Evolutionary conservation across 2,329 filamentous ascomycete species (phyloP).

Genomic region (Cladosporium sp.): DNA sequence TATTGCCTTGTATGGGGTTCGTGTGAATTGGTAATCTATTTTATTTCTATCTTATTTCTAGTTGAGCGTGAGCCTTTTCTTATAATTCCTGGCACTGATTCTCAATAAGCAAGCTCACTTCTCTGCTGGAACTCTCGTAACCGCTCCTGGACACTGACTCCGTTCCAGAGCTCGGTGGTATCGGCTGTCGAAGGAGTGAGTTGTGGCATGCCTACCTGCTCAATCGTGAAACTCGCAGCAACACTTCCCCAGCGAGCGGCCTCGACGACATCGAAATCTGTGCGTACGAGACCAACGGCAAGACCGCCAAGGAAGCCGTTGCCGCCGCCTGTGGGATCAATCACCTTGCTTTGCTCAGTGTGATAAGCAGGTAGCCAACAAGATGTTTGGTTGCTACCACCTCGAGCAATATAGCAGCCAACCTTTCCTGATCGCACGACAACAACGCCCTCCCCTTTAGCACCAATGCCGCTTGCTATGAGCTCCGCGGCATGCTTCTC

Average conservation of each 20-base stretch:
- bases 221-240: conserved; percentile 88
- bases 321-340: conserved; percentile 93
- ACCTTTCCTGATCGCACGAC: conserved; percentile 71
- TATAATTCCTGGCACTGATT: neutral
- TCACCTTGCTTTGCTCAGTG: conserved; percentile 54
- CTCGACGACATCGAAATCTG: conserved; percentile 59
- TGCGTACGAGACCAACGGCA: conserved; percentile 58
- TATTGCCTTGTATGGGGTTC: neutral
- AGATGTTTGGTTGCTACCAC: conserved; percentile 23
- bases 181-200: conserved; percentile 36
- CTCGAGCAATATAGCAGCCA: conserved; percentile 60
- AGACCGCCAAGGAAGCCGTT: conserved; percentile 79
- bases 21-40: neutral
- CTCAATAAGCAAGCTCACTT: conserved; percentile 6
- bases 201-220: conserved; percentile 82
- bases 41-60: neutral
- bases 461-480: conserved; percentile 34
- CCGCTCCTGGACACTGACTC: conserved; percentile 43
- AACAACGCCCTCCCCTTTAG: conserved; percentile 50
- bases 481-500: conserved; percentile 40
- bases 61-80: neutral
- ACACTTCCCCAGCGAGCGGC: conserved; percentile 78
- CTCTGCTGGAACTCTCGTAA: conserved; percentile 43
- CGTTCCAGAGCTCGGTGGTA: conserved; percentile 50
- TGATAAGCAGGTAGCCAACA: conserved; percentile 81